Percentiles rank a stretch among this genome's conserved stretches.
phyloP scores from a whole-genome alignment of 2,329 filamentous ascomycete genomes.

The Meredithiella fracta region DNA sequence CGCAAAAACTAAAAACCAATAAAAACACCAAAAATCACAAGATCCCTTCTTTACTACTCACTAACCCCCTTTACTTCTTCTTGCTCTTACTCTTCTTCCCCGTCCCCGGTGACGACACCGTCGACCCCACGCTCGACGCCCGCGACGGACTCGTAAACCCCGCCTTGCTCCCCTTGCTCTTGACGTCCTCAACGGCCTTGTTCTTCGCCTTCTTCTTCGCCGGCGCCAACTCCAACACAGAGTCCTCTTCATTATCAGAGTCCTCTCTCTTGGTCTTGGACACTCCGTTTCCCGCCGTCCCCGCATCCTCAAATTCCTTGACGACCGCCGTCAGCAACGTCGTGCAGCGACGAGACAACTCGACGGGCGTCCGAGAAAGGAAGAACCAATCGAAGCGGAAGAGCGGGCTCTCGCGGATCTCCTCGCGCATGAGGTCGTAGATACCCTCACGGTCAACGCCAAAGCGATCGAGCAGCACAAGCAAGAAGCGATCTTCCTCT shows the following conservation, averaged over 20 bases:
- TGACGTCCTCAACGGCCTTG: conserved; percentile 80
- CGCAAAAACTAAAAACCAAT: neutral
- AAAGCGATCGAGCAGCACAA: conserved; percentile 83
- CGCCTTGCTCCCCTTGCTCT: conserved; percentile 50
- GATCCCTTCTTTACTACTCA: neutral
- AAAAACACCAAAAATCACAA: neutral
- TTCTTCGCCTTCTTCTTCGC: conserved; percentile 91
- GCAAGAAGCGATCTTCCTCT: conserved; percentile 87
- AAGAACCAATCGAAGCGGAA: conserved; percentile 99
- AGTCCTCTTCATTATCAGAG: conserved; percentile 71
- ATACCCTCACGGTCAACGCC: conserved; percentile 82
- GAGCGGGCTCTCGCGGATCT: conserved; percentile 82
- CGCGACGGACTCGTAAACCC: conserved; percentile 65
- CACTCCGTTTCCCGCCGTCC: conserved; percentile 42
- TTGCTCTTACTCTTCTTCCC: conserved; percentile 35
- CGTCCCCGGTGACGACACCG: conserved; percentile 30
- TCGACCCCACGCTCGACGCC: conserved; percentile 76
- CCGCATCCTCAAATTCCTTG: conserved; percentile 71
- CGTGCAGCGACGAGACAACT: conserved; percentile 81
- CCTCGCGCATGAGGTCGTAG: conserved; percentile 90
- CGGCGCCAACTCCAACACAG: conserved; percentile 63
- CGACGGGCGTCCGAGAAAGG: conserved; percentile 79
- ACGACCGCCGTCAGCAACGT: conserved; percentile 89
- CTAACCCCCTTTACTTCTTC: conserved; percentile 17
- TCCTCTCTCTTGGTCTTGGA: conserved; percentile 55